Evolutionary conservation across 1,139 yeast species (phyloP).

Genomic region (Taiozyma onychis): DNA sequence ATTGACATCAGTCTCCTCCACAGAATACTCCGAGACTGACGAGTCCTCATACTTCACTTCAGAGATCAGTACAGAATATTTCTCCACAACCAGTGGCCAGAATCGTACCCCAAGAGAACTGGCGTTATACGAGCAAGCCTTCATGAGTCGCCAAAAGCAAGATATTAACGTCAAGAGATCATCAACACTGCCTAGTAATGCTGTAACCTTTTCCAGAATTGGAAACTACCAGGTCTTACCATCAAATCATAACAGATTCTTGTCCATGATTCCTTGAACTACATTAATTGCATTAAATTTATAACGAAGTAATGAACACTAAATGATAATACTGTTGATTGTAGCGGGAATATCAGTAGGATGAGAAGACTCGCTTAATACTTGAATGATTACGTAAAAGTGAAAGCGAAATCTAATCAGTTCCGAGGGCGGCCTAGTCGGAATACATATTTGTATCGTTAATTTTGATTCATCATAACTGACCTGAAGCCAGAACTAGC

Average conservation of each 20-base stretch:
- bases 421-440: background rate
- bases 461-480: background rate
- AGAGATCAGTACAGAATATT: slow-evolving; percentile 8
- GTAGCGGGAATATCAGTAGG: background rate
- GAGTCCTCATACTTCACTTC: slow-evolving; percentile 6
- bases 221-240: slow-evolving; percentile 1
- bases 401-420: no score
- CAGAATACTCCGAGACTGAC: slow-evolving; percentile 5
- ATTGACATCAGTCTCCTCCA: slow-evolving; percentile 12
- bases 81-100: slow-evolving; percentile 7
- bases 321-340: background rate
- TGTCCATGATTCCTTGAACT: slow-evolving; percentile 2
- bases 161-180: slow-evolving; percentile 14
- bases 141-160: slow-evolving; percentile 7
- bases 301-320: background rate
- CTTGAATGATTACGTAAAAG: background rate
- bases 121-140: slow-evolving; percentile 10
- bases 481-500: background rate
- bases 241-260: slow-evolving; percentile 8
- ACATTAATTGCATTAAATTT: background rate
- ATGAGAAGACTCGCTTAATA: no score
- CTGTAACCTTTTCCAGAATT: slow-evolving; percentile 1
- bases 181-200: slow-evolving; percentile 10
- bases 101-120: slow-evolving; percentile 9
- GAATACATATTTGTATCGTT: background rate